These are phyloP conservation scores for Kwoniella sp. DNA, from an alignment of 768 basidiomycete genomes.

Conservation along the genomic window DNA sequence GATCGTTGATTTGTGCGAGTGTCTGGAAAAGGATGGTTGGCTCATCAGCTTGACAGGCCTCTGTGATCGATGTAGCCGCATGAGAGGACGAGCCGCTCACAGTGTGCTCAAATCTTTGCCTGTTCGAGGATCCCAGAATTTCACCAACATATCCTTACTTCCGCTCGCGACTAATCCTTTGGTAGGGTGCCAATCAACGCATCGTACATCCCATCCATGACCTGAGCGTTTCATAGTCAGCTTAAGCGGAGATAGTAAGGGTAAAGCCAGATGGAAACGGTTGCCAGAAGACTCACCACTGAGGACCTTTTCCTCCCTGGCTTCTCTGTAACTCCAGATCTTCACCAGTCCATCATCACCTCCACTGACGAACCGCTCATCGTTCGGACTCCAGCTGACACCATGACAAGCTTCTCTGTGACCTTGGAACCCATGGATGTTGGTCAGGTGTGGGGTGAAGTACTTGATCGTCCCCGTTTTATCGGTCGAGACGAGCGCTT, in stretches of 20 bases:
- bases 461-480: conserved; percentile 95
- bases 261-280: background rate
- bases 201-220: conserved; percentile 99
- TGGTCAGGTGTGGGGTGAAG: conserved; percentile 99
- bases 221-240: conserved; percentile 59
- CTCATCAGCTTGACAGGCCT: conserved; percentile 8
- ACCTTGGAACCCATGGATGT: conserved; percentile 88
- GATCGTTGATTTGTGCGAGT: conserved; percentile 95
- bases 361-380: conserved; percentile 86
- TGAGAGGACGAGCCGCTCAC: conserved; percentile 63
- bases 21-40: conserved; percentile 61
- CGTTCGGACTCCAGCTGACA: conserved; percentile 87
- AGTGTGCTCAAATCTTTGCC: conserved; percentile 86
- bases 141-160: conserved; percentile 96
- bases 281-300: conserved; percentile 64
- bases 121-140: conserved; percentile 98
- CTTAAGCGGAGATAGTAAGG: too few relatives aligned
- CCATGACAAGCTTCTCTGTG: conserved; percentile 94
- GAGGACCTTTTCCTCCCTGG: conserved; percentile 80
- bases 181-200: conserved; percentile 97
- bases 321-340: conserved; percentile 93
- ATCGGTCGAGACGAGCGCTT: conserved; percentile 89
- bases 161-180: conserved; percentile 94
- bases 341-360: conserved; percentile 94
- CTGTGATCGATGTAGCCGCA: background rate